phyloP scores from a whole-genome alignment of 768 basidiomycete genomes.

The Dioszegia aurantiaca region DNA sequence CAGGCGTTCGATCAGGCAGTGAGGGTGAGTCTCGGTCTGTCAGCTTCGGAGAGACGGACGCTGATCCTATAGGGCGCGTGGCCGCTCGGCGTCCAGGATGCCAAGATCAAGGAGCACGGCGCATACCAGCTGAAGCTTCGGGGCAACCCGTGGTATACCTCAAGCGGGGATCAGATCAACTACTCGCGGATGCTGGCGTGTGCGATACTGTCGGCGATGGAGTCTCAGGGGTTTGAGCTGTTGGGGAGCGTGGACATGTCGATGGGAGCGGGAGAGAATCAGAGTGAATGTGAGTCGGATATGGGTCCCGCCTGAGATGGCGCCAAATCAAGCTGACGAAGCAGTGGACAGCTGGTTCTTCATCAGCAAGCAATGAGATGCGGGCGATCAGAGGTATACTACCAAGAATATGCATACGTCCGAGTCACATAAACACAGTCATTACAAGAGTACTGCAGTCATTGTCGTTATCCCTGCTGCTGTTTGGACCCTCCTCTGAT shows the following conservation, averaged over 20 bases:
- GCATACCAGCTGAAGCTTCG: slow-evolving; percentile 38
- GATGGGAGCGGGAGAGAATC: slow-evolving; percentile 23
- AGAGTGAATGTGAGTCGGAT: slow-evolving; percentile 32
- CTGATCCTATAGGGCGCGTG: slow-evolving; percentile 24
- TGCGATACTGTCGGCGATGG: slow-evolving; percentile 35
- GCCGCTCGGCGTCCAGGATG: slow-evolving; percentile 39
- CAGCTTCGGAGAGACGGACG: neutral
- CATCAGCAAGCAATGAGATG: slow-evolving; percentile 23
- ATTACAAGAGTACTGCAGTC: no score
- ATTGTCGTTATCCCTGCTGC: no score
- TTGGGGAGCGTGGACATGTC: slow-evolving; percentile 46
- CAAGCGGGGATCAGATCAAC: slow-evolving; percentile 29
- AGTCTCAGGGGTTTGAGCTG: slow-evolving; percentile 38
- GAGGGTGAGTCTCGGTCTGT: slow-evolving; percentile 21
- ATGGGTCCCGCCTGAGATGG: no score
- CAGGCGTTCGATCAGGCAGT: slow-evolving; percentile 36
- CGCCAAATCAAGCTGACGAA: neutral
- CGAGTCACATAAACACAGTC: no score
- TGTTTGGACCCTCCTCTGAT: no score
- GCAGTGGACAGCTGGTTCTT: slow-evolving; percentile 48
- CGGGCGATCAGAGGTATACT: no score
- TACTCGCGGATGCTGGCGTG: slow-evolving; percentile 28
- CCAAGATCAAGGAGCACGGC: slow-evolving; percentile 30
- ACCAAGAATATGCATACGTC: no score
- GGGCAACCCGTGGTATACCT: slow-evolving; percentile 42